phyloP scores from a whole-genome alignment of 306 rosid species.

The Trifolium pratense region DNA sequence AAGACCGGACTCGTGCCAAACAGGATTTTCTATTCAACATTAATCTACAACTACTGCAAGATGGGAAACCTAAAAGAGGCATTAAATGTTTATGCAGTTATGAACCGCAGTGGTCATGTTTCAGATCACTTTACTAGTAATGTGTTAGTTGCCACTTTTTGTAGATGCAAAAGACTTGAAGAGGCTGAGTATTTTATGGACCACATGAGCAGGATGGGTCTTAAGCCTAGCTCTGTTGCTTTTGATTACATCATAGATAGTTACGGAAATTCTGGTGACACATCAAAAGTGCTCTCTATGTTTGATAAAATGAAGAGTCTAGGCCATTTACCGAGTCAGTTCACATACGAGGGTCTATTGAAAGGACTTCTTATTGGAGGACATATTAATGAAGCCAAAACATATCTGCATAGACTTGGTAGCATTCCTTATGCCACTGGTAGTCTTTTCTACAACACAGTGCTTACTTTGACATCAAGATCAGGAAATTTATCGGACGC shows the following conservation, averaged over 20 bases:
- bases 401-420: conserved; percentile 52
- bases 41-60: conserved; percentile 73
- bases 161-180: conserved; percentile 56
- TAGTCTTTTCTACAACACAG: conserved; percentile 62
- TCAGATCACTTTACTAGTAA: conserved; percentile 66
- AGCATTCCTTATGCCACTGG: conserved; percentile 59
- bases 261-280: conserved; percentile 63
- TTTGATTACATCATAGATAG: conserved; percentile 67
- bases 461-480: conserved; percentile 59
- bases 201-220: conserved; percentile 71
- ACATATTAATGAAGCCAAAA: conserved; percentile 59
- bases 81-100: conserved; percentile 58
- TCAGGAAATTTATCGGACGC: conserved; percentile 64
- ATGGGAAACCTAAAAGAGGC: conserved; percentile 63
- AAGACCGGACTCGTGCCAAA: conserved; percentile 62
- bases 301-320: conserved; percentile 66
- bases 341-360: conserved; percentile 67
- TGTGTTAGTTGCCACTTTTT: conserved; percentile 58
- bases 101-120: conserved; percentile 57
- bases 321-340: conserved; percentile 68
- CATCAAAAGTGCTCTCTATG: conserved; percentile 58
- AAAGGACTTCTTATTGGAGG: conserved; percentile 73
- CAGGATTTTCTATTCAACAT: conserved; percentile 62
- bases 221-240: conserved; percentile 58
- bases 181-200: conserved; percentile 71